A percentile compares a stretch with the other conserved stretches of the same genome.
Conservation (phyloP, 345 rosid genomes). For the Brassica carinata region DNA sequence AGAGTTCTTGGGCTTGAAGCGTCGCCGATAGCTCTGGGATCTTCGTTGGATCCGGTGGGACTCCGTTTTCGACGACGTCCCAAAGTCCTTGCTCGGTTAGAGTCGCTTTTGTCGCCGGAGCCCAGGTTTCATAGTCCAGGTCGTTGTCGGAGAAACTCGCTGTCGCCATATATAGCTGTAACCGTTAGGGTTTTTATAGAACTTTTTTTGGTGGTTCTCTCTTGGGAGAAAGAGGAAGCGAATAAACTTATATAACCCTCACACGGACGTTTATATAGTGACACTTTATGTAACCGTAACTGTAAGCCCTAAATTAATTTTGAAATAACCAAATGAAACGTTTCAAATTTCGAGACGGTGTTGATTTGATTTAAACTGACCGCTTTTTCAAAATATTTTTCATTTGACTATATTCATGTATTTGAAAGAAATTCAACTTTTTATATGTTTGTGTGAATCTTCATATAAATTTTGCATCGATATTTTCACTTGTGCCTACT, state of each 20-base stretch:
- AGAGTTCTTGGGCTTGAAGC: background rate
- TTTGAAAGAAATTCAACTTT: no score
- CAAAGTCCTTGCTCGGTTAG: slow-evolving; percentile 8
- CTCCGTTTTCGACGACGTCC: slow-evolving; percentile 24
- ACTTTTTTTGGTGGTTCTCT: background rate
- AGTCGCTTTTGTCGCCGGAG: background rate
- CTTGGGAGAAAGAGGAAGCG: slow-evolving; percentile 10
- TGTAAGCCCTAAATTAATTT: background rate
- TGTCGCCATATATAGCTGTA: slow-evolving; percentile 14
- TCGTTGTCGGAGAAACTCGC: slow-evolving; percentile 9
- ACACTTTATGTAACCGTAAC: background rate
- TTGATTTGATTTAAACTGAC: background rate
- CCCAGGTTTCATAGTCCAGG: slow-evolving; percentile 8
- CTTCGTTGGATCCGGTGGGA: slow-evolving; percentile 29
- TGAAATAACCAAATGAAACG: background rate
- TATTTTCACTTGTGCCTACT: no score
- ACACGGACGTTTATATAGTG: background rate
- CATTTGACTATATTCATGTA: no score
- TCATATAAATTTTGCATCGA: no score
- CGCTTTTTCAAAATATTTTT: no score
- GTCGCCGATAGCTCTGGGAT: background rate
- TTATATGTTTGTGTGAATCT: no score
- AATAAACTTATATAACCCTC: background rate
- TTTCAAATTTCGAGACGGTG: background rate
- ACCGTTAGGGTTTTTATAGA: background rate